Evolutionary conservation across 1,139 yeast species (phyloP).

Genomic region (Wickerhamomyces sp.): DNA sequence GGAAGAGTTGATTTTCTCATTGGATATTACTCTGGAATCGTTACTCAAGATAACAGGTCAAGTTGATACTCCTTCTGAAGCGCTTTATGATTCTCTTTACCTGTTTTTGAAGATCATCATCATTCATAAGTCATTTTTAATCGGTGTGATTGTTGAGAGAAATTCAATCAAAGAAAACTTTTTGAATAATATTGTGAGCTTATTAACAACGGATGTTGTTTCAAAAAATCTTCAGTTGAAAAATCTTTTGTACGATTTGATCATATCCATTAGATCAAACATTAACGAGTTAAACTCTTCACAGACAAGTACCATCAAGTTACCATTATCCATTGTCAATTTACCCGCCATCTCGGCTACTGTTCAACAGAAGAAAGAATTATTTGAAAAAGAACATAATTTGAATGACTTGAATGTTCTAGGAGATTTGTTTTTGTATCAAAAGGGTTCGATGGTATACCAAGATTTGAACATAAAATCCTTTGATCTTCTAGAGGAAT

Average conservation of each 20-base stretch:
- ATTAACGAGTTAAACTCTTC: slow-evolving; percentile 20
- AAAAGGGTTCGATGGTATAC: slow-evolving; percentile 28
- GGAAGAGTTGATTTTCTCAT: slow-evolving; percentile 20
- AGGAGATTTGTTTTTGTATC: slow-evolving; percentile 29
- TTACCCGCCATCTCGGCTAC: slow-evolving; percentile 18
- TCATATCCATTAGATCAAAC: slow-evolving; percentile 46
- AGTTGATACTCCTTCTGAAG: slow-evolving; percentile 16
- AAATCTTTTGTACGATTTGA: slow-evolving; percentile 57
- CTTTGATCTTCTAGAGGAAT: slow-evolving; percentile 69
- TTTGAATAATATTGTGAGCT: slow-evolving; percentile 37
- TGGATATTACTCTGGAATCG: slow-evolving; percentile 20
- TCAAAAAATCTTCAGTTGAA: slow-evolving; percentile 33
- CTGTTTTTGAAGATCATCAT: slow-evolving; percentile 53
- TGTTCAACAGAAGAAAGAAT: neutral
- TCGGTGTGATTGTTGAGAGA: slow-evolving; percentile 24
- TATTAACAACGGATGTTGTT: slow-evolving; percentile 41
- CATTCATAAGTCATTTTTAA: slow-evolving; percentile 46
- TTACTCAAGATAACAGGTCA: slow-evolving; percentile 18
- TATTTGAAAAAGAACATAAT: slow-evolving; percentile 6
- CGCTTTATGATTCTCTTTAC: slow-evolving; percentile 27
- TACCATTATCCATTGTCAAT: slow-evolving; percentile 20
- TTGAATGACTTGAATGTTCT: slow-evolving; percentile 19
- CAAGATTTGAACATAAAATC: slow-evolving; percentile 35
- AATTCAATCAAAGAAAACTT: slow-evolving; percentile 27
- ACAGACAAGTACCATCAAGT: slow-evolving; percentile 14